phyloP scores from a whole-genome alignment of 2,329 filamentous ascomycete species.

The Sporothrix pallida region DNA sequence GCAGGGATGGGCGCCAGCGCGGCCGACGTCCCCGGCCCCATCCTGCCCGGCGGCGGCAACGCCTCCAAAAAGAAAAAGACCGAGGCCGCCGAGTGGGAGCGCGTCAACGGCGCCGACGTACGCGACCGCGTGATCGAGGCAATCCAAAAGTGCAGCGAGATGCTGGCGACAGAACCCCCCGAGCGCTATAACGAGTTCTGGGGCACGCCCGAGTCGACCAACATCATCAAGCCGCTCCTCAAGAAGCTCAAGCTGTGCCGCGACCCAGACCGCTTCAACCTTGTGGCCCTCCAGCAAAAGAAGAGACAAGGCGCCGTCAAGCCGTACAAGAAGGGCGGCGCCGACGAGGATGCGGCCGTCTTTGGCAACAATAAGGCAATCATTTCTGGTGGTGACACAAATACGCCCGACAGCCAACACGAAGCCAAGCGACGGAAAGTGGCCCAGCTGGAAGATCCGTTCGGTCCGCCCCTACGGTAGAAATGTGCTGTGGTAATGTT shows the following conservation, averaged over 20 bases:
- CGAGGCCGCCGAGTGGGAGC: slow-evolving; percentile 38
- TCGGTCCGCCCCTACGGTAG: slow-evolving; percentile 51
- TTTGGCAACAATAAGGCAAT: slow-evolving; percentile 32
- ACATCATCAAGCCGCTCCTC: slow-evolving; percentile 63
- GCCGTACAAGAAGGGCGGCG: slow-evolving; percentile 40
- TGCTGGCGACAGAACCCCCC: slow-evolving; percentile 63
- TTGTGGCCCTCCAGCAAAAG: slow-evolving; percentile 71
- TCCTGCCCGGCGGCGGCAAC: slow-evolving; percentile 33
- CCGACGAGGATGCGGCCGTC: slow-evolving; percentile 33
- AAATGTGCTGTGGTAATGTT: no score
- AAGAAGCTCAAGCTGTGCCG: slow-evolving; percentile 75
- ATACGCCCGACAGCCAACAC: slow-evolving; percentile 30
- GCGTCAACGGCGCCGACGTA: slow-evolving; percentile 42
- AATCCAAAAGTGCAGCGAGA: slow-evolving; percentile 58
- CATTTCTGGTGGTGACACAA: slow-evolving; percentile 36
- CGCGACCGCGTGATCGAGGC: slow-evolving; percentile 57
- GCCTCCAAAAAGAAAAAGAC: slow-evolving; percentile 37
- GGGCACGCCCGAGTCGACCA: slow-evolving; percentile 55
- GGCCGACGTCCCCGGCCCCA: slow-evolving; percentile 36
- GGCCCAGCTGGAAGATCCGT: slow-evolving; percentile 51
- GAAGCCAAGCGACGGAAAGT: slow-evolving; percentile 57
- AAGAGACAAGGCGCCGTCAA: slow-evolving; percentile 60
- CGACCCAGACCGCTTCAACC: slow-evolving; percentile 74
- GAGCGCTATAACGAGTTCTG: slow-evolving; percentile 61
- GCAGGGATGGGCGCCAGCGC: slow-evolving; percentile 39